Conservation (phyloP, 2,329 filamentous ascomycete genomes). For the Aspergillus ibericus region DNA sequence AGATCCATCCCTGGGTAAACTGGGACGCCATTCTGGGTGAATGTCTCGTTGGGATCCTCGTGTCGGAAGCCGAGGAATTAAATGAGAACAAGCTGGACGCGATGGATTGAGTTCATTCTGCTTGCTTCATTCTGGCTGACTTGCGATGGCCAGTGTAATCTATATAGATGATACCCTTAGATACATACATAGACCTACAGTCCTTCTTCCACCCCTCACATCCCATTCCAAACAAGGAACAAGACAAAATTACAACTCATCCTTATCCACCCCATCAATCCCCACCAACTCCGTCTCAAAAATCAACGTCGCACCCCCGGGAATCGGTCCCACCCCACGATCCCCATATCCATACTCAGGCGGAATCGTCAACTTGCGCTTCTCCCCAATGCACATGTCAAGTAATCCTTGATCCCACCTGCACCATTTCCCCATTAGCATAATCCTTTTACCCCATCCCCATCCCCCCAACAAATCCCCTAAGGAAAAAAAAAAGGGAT, state of each 20-base stretch:
- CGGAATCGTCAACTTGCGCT: conserved; percentile 85
- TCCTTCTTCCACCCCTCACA: neutral
- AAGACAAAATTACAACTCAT: conserved; percentile 40
- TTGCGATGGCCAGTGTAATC: neutral
- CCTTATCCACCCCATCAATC: conserved; percentile 71
- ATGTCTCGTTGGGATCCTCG: conserved; percentile 62
- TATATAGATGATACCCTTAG: neutral
- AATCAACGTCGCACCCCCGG: conserved; percentile 75
- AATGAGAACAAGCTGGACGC: conserved; percentile 51
- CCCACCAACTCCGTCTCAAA: conserved; percentile 90
- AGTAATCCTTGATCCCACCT: conserved; percentile 88
- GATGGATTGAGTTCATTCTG: conserved; percentile 55
- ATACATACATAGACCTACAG: neutral
- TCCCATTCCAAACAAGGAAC: neutral
- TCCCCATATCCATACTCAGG: conserved; percentile 81
- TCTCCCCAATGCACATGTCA: conserved; percentile 95
- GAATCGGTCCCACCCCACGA: conserved; percentile 76
- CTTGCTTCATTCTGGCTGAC: neutral
- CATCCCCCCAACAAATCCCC: neutral
- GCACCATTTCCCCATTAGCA: neutral
- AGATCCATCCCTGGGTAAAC: conserved; percentile 67
- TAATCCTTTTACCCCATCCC: neutral
- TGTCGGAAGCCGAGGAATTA: conserved; percentile 53
- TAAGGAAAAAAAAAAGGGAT: conserved; percentile 7
- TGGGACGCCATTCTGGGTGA: conserved; percentile 66